A percentile compares a stretch with the other conserved stretches of the same genome.
Conservation (phyloP, 2,329 filamentous ascomycete species). For the Pleomassaria siparia region DNA sequence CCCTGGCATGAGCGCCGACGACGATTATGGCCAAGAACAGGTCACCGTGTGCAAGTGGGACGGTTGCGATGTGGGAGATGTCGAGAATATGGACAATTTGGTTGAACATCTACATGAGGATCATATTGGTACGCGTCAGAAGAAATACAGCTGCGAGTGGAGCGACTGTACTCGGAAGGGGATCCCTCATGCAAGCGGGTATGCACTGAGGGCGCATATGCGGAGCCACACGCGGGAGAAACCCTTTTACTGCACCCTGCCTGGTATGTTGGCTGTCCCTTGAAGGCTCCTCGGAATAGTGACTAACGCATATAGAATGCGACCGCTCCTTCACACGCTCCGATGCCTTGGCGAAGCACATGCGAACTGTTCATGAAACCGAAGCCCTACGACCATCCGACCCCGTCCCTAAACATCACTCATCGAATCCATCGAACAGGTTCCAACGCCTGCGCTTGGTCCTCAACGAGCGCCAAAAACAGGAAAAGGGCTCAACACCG, state of each 20-base stretch:
- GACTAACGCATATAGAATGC: slow-evolving; percentile 67
- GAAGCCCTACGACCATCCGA: slow-evolving; percentile 81
- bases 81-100: slow-evolving; percentile 55
- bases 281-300: neutral
- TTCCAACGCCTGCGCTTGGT: slow-evolving; percentile 49
- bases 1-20: slow-evolving; percentile 45
- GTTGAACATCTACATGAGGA: slow-evolving; percentile 70
- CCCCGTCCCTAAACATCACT: slow-evolving; percentile 67
- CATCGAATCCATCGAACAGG: slow-evolving; percentile 49
- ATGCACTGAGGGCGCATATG: slow-evolving; percentile 96
- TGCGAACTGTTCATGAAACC: slow-evolving; percentile 97
- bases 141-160: slow-evolving; percentile 99
- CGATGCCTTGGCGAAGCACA: slow-evolving; percentile 94
- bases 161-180: slow-evolving; percentile 84
- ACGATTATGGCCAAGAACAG: slow-evolving; percentile 47
- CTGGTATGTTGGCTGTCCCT: slow-evolving; percentile 66
- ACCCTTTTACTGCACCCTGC: slow-evolving; percentile 93
- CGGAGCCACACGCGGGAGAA: slow-evolving; percentile 97
- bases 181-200: slow-evolving; percentile 89
- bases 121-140: slow-evolving; percentile 89
- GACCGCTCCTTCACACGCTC: slow-evolving; percentile 95
- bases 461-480: slow-evolving; percentile 39
- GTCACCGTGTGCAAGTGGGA: slow-evolving; percentile 54
- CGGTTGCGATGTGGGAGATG: slow-evolving; percentile 51
- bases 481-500: slow-evolving; percentile 38